These are phyloP conservation scores for Tausonia pullulans DNA, from an alignment of 1,284 basidiomycete genomes.

Conservation along the genomic window DNA sequence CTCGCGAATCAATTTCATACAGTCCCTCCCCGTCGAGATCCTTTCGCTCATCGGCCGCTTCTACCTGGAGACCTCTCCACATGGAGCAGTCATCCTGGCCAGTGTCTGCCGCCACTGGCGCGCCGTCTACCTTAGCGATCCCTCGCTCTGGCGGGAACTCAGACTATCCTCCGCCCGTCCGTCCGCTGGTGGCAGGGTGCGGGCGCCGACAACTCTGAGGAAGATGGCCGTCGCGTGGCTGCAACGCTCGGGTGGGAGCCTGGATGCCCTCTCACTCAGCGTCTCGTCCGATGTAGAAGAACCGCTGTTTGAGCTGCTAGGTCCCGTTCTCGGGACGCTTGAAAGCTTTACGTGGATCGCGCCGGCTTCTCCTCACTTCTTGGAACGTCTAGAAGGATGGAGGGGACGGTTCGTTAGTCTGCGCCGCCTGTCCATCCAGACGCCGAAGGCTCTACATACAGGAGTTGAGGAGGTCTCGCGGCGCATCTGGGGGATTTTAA, in stretches of 20 bases:
- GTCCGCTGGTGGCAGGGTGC: not conserved
- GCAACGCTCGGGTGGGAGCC: conserved; percentile 3
- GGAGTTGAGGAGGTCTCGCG: too few species aligned
- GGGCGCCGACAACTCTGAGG: too few species aligned
- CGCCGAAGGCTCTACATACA: too few species aligned
- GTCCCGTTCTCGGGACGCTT: not conserved
- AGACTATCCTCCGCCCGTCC: not conserved
- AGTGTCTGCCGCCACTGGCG: conserved; percentile 5
- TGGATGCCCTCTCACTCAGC: not conserved
- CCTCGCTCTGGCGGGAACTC: conserved; percentile 4
- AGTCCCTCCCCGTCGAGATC: conserved; percentile 5
- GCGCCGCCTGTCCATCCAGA: not conserved
- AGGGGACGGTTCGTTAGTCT: not conserved
- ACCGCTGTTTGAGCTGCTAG: not conserved
- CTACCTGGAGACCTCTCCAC: not conserved
- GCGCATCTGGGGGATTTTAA: not conserved
- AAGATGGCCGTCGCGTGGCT: not conserved
- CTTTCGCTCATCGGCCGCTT: not conserved
- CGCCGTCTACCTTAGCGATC: not conserved
- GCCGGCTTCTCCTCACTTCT: not conserved
- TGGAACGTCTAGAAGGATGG: not conserved
- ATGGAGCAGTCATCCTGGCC: not conserved
- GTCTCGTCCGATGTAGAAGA: not conserved
- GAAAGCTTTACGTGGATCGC: not conserved
- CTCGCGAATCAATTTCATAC: conserved; percentile 1